Evolutionary conservation across 2,329 filamentous ascomycete genomes (phyloP).

Genomic region (Dothideomycetes sp.): DNA sequence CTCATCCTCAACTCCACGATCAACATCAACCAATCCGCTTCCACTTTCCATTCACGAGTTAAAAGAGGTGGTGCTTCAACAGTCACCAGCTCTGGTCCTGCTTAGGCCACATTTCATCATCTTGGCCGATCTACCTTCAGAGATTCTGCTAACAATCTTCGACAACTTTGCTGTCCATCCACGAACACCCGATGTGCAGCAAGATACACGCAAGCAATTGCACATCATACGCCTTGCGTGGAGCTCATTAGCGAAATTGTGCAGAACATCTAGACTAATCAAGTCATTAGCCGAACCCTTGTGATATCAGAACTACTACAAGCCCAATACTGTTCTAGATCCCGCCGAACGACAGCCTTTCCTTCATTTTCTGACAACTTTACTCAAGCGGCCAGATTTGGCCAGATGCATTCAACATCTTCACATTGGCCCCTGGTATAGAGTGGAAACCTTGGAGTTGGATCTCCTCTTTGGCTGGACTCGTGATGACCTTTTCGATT

Average conservation of each 20-base stretch:
- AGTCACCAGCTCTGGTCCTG: background rate
- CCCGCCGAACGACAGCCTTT: background rate
- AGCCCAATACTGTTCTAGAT: background rate
- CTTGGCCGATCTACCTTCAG: background rate
- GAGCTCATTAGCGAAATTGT: background rate
- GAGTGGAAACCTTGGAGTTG: background rate
- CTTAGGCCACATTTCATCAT: background rate
- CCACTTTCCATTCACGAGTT: conserved; percentile 4
- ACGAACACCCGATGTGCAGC: no score
- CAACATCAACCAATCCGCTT: background rate
- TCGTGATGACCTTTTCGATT: background rate
- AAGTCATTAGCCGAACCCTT: background rate
- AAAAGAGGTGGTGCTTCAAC: background rate
- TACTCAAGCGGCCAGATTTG: background rate
- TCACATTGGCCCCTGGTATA: background rate
- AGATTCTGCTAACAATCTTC: background rate
- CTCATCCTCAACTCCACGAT: background rate
- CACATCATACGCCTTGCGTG: no score
- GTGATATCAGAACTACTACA: background rate
- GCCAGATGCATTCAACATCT: background rate
- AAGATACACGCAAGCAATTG: no score
- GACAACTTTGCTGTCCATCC: background rate
- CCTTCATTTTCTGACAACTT: background rate
- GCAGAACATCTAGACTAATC: background rate
- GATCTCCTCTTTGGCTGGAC: background rate